These are phyloP conservation scores for Breynia disticha DNA, from an alignment of 441 rosid genomes.

Conservation along the genomic window DNA sequence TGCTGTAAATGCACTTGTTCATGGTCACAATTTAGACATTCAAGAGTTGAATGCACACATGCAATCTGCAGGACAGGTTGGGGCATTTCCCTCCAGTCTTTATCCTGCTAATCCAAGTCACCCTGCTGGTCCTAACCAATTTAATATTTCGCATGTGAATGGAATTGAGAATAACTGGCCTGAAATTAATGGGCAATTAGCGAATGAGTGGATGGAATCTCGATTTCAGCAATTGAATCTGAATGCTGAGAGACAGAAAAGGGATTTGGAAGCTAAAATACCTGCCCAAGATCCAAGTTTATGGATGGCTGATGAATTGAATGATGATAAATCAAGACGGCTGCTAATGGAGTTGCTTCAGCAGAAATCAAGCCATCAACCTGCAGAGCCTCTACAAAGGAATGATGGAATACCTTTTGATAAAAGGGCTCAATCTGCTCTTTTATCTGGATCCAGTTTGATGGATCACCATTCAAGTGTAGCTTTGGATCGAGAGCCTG, in stretches of 20 bases:
- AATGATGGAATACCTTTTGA: conserved; percentile 14
- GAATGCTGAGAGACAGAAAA: conserved; percentile 23
- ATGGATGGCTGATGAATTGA: conserved; percentile 27
- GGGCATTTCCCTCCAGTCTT: conserved; percentile 17
- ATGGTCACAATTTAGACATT: conserved; percentile 17
- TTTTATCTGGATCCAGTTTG: conserved; percentile 17
- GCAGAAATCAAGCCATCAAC: conserved; percentile 23
- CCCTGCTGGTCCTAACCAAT: conserved; percentile 21
- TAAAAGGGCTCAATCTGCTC: conserved; percentile 25
- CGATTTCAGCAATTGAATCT: conserved; percentile 23
- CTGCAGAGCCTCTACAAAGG: conserved; percentile 18
- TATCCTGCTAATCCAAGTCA: conserved; percentile 20
- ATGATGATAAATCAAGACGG: conserved; percentile 32
- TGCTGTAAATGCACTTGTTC: conserved; percentile 17
- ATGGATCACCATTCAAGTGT: conserved; percentile 16
- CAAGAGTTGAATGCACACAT: conserved; percentile 17
- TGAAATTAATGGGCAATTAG: conserved; percentile 23
- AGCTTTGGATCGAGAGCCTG: conserved; percentile 15
- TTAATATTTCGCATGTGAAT: conserved; percentile 12
- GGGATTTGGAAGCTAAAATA: conserved; percentile 30
- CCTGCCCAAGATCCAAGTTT: conserved; percentile 17
- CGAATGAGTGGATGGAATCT: conserved; percentile 31
- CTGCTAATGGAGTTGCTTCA: conserved; percentile 31
- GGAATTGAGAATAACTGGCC: conserved; percentile 16
- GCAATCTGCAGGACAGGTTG: conserved; percentile 21